Evolutionary conservation across 768 basidiomycete genomes (phyloP).

Genomic region (Leccinum obscurum): DNA sequence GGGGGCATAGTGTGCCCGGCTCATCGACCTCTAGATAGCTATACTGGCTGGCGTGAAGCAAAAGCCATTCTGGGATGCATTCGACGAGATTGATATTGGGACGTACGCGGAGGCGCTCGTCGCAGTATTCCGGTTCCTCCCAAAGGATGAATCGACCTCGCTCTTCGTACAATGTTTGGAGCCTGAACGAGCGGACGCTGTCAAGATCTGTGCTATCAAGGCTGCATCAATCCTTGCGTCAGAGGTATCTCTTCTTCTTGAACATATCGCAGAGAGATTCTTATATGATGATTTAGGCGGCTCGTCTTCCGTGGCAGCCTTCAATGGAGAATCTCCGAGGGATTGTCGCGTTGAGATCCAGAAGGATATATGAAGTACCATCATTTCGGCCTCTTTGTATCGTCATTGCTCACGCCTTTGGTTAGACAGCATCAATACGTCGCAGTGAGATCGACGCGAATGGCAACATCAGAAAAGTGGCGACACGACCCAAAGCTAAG

Average conservation of each 20-base stretch:
- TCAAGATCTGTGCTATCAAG: slow-evolving; percentile 76
- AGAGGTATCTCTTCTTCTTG: slow-evolving; percentile 49
- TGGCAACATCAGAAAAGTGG: slow-evolving; percentile 53
- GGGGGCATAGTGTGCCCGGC: slow-evolving; percentile 13
- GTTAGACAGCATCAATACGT: slow-evolving; percentile 49
- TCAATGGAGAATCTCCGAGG: slow-evolving; percentile 49
- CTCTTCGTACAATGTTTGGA: slow-evolving; percentile 68
- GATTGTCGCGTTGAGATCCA: slow-evolving; percentile 48
- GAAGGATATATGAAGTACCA: slow-evolving; percentile 57
- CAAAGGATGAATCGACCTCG: slow-evolving; percentile 56
- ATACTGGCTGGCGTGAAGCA: slow-evolving; percentile 35
- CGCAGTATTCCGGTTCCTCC: slow-evolving; percentile 67
- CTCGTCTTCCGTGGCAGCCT: slow-evolving; percentile 56
- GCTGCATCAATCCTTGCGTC: slow-evolving; percentile 67
- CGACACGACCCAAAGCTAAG: slow-evolving; percentile 60
- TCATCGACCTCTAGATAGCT: slow-evolving; percentile 21
- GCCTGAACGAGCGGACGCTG: slow-evolving; percentile 76
- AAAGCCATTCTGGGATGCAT: slow-evolving; percentile 70
- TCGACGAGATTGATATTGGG: slow-evolving; percentile 73
- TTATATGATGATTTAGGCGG: slow-evolving; percentile 39
- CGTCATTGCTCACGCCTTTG: slow-evolving; percentile 11
- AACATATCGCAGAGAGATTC: neutral
- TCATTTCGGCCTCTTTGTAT: slow-evolving; percentile 7
- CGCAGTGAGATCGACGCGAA: slow-evolving; percentile 62
- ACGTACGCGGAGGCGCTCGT: slow-evolving; percentile 76